Evolutionary conservation across 2,329 filamentous ascomycete genomes (phyloP), one percentile per base, ranked within the genome.

Genomic region (Penicillium sp.): DNA sequence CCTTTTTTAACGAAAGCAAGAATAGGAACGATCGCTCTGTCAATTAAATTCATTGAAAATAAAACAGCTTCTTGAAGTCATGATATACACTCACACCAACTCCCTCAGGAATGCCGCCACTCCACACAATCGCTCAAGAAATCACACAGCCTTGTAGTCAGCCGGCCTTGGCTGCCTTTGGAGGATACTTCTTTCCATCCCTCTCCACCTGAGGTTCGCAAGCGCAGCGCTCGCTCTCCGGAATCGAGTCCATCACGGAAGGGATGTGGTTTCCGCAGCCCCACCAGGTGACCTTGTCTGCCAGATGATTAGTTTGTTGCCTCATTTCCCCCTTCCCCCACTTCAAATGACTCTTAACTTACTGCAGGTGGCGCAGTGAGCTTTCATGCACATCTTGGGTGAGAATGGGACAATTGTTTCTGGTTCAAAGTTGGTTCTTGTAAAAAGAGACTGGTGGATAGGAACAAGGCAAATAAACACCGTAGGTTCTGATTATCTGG

Each of bases 261-360:
- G 84, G 78, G 66, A 89, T 79, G 77, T 90, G 86, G 62, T 68
- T 79, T 64, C 87, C 87, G 75, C 88, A 90, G 63, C 87, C 88
- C 78, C 81, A 85, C 88, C 88, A 90, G 58, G 85, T 83, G 43
- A 78, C 75, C 71, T 88, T 88, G 62, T 81, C 86, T 86, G 60
- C 38, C 57, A 26, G 48, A 19, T 8, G 22, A 52, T 67, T 52
- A 52, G 59, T 71, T 71, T 33, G 7, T 3, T 42, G 6, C 3
- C n/a, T 33, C 30, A 11, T 16, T 30, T 28, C n/a, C 2, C n/a
- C 14, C 19, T 22, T 22, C n/a, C 25, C 13, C 7, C 22, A 48
- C 33, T 49, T 33, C 48, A 22, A 22, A 51, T 16, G n/a, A 40
- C 22, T 26, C 42, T 26, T 19, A 42, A 80, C 86, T 70, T 82